Evolutionary conservation across 2,329 filamentous ascomycete species (phyloP).

Genomic region (Fusarium sp.): DNA sequence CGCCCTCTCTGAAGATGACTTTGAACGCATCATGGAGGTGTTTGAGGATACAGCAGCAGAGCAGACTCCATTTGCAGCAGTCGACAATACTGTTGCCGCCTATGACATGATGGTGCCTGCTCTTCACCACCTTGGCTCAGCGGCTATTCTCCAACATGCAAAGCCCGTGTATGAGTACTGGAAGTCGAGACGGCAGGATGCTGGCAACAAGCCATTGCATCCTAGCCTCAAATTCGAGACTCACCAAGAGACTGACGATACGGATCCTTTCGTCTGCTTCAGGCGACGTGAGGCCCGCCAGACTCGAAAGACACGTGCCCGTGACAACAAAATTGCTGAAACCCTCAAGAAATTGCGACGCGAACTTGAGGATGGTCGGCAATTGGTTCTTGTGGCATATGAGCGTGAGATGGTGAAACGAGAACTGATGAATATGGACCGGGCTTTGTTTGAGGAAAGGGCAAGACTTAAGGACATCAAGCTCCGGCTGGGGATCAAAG

Average conservation of each 20-base stretch:
- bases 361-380: slow-evolving; percentile 88
- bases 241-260: slow-evolving; percentile 91
- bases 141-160: slow-evolving; percentile 65
- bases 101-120: slow-evolving; percentile 80
- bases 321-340: slow-evolving; percentile 93
- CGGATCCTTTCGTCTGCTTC: slow-evolving; percentile 98
- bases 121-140: slow-evolving; percentile 61
- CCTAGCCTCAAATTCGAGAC: slow-evolving; percentile 91
- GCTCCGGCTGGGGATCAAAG: slow-evolving; percentile 86
- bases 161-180: slow-evolving; percentile 91
- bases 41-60: slow-evolving; percentile 87
- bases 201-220: slow-evolving; percentile 77
- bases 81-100: slow-evolving; percentile 85
- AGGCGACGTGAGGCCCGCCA: slow-evolving; percentile 92
- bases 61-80: slow-evolving; percentile 86
- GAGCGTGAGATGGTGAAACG: slow-evolving; percentile 83
- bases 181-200: slow-evolving; percentile 73
- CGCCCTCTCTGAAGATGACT: slow-evolving; percentile 86
- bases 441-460: slow-evolving; percentile 83
- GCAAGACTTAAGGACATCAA: slow-evolving; percentile 87
- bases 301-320: slow-evolving; percentile 91
- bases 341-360: slow-evolving; percentile 91
- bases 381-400: slow-evolving; percentile 79
- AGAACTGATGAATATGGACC: slow-evolving; percentile 78
- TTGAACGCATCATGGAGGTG: slow-evolving; percentile 93